phyloP scores from a whole-genome alignment of 441 rosid species.

The Codiaeum variegatum region DNA sequence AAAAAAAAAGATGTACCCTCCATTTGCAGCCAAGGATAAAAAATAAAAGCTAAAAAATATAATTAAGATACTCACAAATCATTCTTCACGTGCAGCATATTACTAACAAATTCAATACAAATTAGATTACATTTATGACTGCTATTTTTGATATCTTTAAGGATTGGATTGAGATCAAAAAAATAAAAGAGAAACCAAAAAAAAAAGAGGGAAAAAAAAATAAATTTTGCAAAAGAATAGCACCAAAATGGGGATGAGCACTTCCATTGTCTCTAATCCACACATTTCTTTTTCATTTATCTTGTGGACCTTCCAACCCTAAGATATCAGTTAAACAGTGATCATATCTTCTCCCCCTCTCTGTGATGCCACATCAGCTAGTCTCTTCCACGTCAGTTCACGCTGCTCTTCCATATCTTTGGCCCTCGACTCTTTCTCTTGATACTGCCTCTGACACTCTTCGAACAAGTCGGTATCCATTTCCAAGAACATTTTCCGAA shows the following conservation, averaged over 20 bases:
- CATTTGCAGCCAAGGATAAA: no score
- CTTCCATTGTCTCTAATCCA: constrained; percentile 14
- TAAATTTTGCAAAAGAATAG: constrained; percentile 31
- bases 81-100: constrained; percentile 34
- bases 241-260: constrained; percentile 30
- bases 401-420: constrained; percentile 71
- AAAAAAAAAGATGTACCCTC: no score
- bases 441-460: constrained; percentile 55
- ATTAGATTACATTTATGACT: constrained; percentile 36
- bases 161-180: constrained; percentile 25
- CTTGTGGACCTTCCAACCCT: constrained; percentile 14
- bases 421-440: constrained; percentile 63
- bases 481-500: constrained; percentile 79
- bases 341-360: constrained; percentile 61
- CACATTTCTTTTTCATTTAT: constrained; percentile 12
- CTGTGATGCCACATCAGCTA: constrained; percentile 63
- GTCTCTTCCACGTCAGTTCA: constrained; percentile 68
- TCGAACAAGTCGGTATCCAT: constrained; percentile 81
- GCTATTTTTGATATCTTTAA: constrained; percentile 28
- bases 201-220: constrained; percentile 17
- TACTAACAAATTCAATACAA: constrained; percentile 34
- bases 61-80: constrained; percentile 22
- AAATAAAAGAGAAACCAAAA: neutral
- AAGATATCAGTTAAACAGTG: constrained; percentile 35
- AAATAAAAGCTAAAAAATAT: neutral